Evolutionary conservation across 1,284 basidiomycete genomes (phyloP).

Genomic region (Phellinidium pouzarii): DNA sequence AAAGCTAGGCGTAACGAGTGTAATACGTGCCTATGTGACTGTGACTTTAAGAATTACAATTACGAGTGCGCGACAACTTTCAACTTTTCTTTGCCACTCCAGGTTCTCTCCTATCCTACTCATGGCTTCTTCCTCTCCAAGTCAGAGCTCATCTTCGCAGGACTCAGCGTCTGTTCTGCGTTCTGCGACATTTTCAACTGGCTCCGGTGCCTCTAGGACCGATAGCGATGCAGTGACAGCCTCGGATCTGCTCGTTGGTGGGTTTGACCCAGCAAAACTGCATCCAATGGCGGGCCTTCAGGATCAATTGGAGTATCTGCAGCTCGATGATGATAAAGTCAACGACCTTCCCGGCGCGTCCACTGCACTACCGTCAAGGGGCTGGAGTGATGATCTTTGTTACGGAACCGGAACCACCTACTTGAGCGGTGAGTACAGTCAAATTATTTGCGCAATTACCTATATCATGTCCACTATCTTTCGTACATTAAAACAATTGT

Average conservation of each 20-base stretch:
- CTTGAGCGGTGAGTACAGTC: constrained; percentile 75
- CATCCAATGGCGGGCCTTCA: constrained; percentile 87
- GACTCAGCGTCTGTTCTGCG: constrained; percentile 46
- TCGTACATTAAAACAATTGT: constrained; percentile 29
- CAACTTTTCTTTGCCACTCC: neutral
- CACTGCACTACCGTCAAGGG: constrained; percentile 86
- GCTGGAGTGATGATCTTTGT: constrained; percentile 99
- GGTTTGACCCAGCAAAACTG: constrained; percentile 84
- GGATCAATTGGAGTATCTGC: constrained; percentile 86
- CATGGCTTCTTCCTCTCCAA: constrained; percentile 19
- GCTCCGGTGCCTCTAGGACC: constrained; percentile 31
- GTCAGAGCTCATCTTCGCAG: constrained; percentile 28
- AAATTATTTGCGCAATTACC: constrained; percentile 39
- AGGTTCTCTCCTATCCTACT: neutral
- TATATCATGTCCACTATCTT: constrained; percentile 64
- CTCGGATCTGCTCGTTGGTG: constrained; percentile 73
- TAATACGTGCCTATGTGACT: constrained; percentile 1
- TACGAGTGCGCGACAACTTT: neutral
- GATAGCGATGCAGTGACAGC: constrained; percentile 63
- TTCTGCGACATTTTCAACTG: constrained; percentile 48
- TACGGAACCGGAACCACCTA: constrained; percentile 99
- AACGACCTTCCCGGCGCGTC: constrained; percentile 79
- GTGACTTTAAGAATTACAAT: neutral
- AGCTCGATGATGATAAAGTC: constrained; percentile 91
- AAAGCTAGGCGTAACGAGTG: neutral